phyloP scores from a whole-genome alignment of 495 filamentous ascomycete species.

The Arthonia radiata region DNA sequence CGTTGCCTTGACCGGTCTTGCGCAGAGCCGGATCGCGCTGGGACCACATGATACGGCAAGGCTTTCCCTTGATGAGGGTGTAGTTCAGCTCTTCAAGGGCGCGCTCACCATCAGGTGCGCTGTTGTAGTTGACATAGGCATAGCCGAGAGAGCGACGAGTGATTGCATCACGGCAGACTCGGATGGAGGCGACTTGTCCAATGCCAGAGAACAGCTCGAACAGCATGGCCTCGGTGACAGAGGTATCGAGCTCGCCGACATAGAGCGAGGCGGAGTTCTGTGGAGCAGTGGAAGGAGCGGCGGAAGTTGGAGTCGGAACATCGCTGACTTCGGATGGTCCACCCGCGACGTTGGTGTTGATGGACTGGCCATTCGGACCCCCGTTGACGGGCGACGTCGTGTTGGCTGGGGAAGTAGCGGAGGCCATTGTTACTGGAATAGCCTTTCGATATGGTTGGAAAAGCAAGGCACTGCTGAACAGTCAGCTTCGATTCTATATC shows the following conservation, averaged over 20 bases:
- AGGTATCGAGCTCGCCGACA: constrained; percentile 91
- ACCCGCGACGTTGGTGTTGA: constrained; percentile 39
- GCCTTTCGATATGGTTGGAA: no score
- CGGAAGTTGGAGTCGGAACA: constrained; percentile 44
- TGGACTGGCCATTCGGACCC: constrained; percentile 32
- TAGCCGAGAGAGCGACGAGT: constrained; percentile 97
- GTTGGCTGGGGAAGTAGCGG: no score
- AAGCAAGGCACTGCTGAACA: no score
- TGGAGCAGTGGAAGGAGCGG: constrained; percentile 43
- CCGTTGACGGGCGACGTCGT: no score
- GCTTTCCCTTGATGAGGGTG: constrained; percentile 94
- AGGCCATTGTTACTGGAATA: no score
- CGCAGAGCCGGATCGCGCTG: constrained; percentile 96
- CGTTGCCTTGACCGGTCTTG: constrained; percentile 98
- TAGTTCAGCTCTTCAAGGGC: constrained; percentile 99
- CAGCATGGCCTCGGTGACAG: constrained; percentile 98
- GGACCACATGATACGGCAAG: constrained; percentile 99
- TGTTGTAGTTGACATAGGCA: constrained; percentile 99
- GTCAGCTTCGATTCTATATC: no score
- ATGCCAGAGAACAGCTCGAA: constrained; percentile 99
- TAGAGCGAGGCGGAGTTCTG: constrained; percentile 92
- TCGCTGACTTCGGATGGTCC: constrained; percentile 28
- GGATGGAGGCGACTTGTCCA: constrained; percentile 95
- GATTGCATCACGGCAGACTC: constrained; percentile 97
- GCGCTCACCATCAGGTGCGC: constrained; percentile 83